Conservation (phyloP, 768 basidiomycete species). For the Calocybe cyanea region DNA sequence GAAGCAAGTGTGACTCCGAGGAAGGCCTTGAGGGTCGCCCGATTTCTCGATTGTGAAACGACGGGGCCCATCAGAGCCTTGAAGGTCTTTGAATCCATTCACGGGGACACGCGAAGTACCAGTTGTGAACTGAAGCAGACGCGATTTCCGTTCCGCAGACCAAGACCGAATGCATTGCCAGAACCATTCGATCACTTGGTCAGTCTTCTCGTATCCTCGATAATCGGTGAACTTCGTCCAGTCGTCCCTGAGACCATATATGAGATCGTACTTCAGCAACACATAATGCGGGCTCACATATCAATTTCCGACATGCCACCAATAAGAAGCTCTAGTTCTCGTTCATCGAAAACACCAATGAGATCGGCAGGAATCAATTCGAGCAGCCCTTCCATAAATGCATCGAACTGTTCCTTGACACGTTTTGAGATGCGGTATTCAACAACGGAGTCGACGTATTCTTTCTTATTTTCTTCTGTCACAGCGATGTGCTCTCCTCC, state of each 20-base stretch:
- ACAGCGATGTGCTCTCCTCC: constrained; percentile 59
- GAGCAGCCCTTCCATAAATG: constrained; percentile 82
- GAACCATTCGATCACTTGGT: constrained; percentile 93
- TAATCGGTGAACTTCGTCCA: constrained; percentile 96
- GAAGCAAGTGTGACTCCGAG: constrained; percentile 93
- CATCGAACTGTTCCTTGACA: constrained; percentile 78
- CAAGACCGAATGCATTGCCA: constrained; percentile 90
- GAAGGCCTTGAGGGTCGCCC: constrained; percentile 83
- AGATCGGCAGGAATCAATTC: constrained; percentile 83
- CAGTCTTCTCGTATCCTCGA: constrained; percentile 80
- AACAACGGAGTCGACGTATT: constrained; percentile 75
- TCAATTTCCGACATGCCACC: constrained; percentile 94
- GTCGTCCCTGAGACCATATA: constrained; percentile 53
- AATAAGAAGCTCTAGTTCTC: constrained; percentile 84
- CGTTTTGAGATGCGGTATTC: constrained; percentile 80
- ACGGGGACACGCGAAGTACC: constrained; percentile 84
- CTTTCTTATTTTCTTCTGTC: constrained; percentile 73
- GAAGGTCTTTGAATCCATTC: constrained; percentile 92
- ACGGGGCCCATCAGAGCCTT: constrained; percentile 89
- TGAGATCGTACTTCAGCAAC: constrained; percentile 3
- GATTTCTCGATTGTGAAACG: constrained; percentile 95
- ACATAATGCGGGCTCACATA: constrained; percentile 45
- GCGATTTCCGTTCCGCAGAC: constrained; percentile 86
- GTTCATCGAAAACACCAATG: constrained; percentile 86
- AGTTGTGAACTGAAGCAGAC: constrained; percentile 85